Evolutionary conservation across 257 asterid species (phyloP), one percentile per base, ranked within the genome.

Genomic region (Solanum stenotomum): DNA sequence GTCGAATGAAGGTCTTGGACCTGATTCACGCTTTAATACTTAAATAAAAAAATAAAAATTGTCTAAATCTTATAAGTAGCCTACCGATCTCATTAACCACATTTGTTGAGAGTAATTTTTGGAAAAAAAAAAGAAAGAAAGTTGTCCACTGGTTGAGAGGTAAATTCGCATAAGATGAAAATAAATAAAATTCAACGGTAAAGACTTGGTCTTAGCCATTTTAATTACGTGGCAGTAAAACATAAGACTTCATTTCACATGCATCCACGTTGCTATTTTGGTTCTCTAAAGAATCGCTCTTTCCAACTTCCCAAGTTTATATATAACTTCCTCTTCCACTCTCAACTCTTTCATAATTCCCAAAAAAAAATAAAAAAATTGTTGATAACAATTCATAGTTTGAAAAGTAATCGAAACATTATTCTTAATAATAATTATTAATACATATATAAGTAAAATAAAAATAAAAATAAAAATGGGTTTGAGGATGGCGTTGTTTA

Each of bases 381-480:
- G 4, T 33, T 74, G 49, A 34, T 75, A 76, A 38, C 8, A 37
- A 10, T 9, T 34, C 42, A 46, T 72, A 71, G 13, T 70, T 27
- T 4, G 22, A 68, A 14, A 68, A 68, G 76, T 49, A 49, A 52
- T 52, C 68, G 5, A 72, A 35, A 74, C 29, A 34, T 22, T 15
- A 49, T 46, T 49, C 22, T 13, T 46, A 13, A 4, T 44, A 12
- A 12, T 44, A 15, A 14, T 15, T 49, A 49, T 49, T 2, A 44
- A 44, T 44, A 15, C 3, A 23, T 13, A 23, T 3, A 11, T 23
- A 25, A 76, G 11, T n/a, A 38, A 8, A 42, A n/a, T n/a, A n/a
- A n/a, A n/a, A n/a, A n/a, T n/a, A n/a, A 31, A 44, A 44, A 22
- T 10, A 37, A 34, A 15, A 12, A 90, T 89, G 91, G 90, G 67